phyloP scores from a whole-genome alignment of 2,329 filamentous ascomycete genomes.

The Fusarium nodosum region DNA sequence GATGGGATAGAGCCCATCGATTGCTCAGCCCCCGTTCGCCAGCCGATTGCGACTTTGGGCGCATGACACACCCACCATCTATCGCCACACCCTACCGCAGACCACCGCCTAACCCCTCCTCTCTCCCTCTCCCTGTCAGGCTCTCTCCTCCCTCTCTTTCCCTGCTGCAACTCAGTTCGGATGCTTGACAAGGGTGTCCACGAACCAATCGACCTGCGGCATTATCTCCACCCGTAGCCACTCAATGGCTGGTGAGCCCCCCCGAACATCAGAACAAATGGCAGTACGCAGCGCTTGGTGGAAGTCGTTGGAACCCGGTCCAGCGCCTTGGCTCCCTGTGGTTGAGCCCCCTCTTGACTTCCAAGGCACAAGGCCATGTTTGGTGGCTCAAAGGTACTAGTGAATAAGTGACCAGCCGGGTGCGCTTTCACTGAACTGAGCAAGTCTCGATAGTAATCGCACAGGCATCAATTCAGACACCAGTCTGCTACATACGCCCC shows the following conservation, averaged over 20 bases:
- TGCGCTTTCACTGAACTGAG: conserved; percentile 35
- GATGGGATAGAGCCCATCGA: conserved; percentile 24
- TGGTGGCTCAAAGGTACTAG: conserved; percentile 36
- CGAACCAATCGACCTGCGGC: conserved; percentile 38
- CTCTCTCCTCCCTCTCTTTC: conserved; percentile 30
- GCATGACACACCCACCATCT: conserved; percentile 30
- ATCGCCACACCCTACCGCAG: conserved; percentile 25
- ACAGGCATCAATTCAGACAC: conserved; percentile 52
- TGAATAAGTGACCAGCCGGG: conserved; percentile 27
- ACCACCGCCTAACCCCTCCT: conserved; percentile 23
- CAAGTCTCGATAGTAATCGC: conserved; percentile 48
- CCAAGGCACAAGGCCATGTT: conserved; percentile 40
- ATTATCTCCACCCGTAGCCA: conserved; percentile 42
- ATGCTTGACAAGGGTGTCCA: conserved; percentile 43
- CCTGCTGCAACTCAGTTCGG: conserved; percentile 46
- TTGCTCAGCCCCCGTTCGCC: conserved; percentile 45
- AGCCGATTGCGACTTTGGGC: conserved; percentile 43
- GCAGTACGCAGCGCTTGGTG: conserved; percentile 39
- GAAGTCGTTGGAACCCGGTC: conserved; percentile 50
- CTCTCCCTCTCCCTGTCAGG: conserved; percentile 9
- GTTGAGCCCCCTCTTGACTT: conserved; percentile 40
- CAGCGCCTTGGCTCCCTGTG: conserved; percentile 46
- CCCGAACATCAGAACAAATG: conserved; percentile 29
- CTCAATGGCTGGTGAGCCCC: conserved; percentile 39
- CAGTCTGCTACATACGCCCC: conserved; percentile 44